Conservation (phyloP, 75 land plant genomes). For the Isoetes taiwanensis region DNA sequence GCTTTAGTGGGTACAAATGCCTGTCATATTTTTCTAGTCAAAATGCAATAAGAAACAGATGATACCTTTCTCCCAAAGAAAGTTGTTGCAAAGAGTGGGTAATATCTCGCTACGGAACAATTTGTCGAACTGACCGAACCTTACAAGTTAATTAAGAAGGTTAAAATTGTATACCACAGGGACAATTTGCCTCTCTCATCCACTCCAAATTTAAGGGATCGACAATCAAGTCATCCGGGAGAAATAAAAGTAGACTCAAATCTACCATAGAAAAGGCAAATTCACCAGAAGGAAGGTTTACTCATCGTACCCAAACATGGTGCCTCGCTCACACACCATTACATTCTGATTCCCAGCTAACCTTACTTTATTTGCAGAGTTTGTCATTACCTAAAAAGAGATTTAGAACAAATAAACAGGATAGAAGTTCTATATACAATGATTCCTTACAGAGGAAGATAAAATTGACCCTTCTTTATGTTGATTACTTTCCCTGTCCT, state of each 20-base stretch:
- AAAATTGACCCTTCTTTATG: constrained; percentile 98
- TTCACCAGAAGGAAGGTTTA: neutral
- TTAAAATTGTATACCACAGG: constrained; percentile 84
- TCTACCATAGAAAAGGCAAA: too few relatives aligned
- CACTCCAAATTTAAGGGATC: constrained; percentile 96
- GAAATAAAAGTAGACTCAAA: too few relatives aligned
- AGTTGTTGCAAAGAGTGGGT: constrained; percentile 97
- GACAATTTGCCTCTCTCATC: constrained; percentile 83
- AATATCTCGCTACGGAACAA: too few relatives aligned
- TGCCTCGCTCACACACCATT: constrained; percentile 98
- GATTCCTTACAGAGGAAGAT: constrained; percentile 69
- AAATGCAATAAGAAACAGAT: neutral
- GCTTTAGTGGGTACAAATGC: neutral
- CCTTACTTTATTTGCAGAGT: constrained; percentile 87
- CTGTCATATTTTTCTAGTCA: neutral
- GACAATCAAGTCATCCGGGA: constrained; percentile 92
- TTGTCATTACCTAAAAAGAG: constrained; percentile 61
- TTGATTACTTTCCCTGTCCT: constrained; percentile 91
- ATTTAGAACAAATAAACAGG: too few relatives aligned
- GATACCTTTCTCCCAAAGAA: constrained; percentile 84
- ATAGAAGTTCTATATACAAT: too few relatives aligned
- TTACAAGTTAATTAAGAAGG: too few relatives aligned
- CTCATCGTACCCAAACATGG: constrained; percentile 99
- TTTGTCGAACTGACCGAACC: too few relatives aligned
- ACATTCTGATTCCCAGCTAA: constrained; percentile 88